These are phyloP conservation scores for Ceratocystis variospora DNA, from an alignment of 2,329 filamentous ascomycete species.

Conservation along the genomic window DNA sequence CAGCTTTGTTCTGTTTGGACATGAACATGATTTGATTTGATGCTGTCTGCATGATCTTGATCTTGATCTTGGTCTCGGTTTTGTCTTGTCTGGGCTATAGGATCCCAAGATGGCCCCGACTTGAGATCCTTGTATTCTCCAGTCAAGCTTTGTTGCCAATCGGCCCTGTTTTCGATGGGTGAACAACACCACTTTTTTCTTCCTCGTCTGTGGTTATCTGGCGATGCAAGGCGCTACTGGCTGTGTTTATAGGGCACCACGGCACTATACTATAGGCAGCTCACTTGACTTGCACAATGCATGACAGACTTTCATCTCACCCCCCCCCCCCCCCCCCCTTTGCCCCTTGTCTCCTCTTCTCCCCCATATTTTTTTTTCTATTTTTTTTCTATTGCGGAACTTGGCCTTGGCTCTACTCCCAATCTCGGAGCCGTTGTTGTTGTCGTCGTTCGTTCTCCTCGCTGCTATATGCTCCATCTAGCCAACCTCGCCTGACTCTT, in stretches of 20 bases:
- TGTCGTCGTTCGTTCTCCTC: neutral
- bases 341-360: neutral
- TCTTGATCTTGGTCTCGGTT: neutral
- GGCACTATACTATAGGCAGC: too few relatives aligned
- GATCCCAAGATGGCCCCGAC: neutral
- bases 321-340: neutral
- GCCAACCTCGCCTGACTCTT: conserved; percentile 26
- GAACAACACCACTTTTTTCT: neutral
- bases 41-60: neutral
- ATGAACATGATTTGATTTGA: neutral
- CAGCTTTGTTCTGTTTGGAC: neutral
- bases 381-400: too few relatives aligned
- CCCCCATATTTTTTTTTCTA: neutral
- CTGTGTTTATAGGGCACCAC: neutral
- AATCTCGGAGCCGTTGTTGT: conserved; percentile 1
- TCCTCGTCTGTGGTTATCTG: neutral
- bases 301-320: neutral
- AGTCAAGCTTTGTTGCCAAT: conserved; percentile 5
- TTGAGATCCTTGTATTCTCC: neutral
- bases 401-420: neutral
- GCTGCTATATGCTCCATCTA: neutral
- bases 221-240: neutral
- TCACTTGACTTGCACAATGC: too few relatives aligned
- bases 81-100: neutral
- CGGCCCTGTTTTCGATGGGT: neutral